These are phyloP conservation scores for Polychaeton citri DNA, from an alignment of 2,329 filamentous ascomycete genomes.

Conservation along the genomic window DNA sequence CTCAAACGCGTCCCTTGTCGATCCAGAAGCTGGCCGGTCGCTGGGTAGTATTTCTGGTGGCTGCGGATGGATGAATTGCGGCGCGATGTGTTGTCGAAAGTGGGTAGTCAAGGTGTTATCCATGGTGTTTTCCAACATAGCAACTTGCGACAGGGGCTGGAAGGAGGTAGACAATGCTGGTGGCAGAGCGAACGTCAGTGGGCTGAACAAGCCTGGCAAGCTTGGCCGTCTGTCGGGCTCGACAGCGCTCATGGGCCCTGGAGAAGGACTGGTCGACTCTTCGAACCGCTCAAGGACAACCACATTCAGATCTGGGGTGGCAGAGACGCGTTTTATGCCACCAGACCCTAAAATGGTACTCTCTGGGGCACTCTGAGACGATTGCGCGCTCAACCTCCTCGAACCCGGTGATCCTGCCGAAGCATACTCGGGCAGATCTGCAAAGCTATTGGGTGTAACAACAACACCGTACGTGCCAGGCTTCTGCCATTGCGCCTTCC, in stretches of 20 bases:
- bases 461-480: constrained; percentile 45
- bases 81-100: constrained; percentile 16
- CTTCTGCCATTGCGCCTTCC: constrained; percentile 36
- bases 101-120: constrained; percentile 13
- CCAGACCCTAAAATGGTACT: not conserved
- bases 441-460: constrained; percentile 41
- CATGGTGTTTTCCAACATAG: not conserved
- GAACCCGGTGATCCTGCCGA: constrained; percentile 10
- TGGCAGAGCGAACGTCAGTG: not conserved
- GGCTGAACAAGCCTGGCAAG: constrained; percentile 7
- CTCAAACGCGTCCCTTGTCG: constrained; percentile 15
- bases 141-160: not conserved
- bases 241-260: not conserved
- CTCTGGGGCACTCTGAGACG: constrained; percentile 2
- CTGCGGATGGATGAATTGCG: constrained; percentile 12
- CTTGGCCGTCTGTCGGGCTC: constrained; percentile 4
- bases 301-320: constrained; percentile 30
- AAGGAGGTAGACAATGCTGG: not conserved
- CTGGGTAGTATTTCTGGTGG: constrained; percentile 2
- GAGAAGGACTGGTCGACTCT: constrained; percentile 16
- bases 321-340: constrained; percentile 7
- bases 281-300: constrained; percentile 39
- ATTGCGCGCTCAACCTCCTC: constrained; percentile 16
- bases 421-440: constrained; percentile 37
- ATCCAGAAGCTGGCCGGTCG: constrained; percentile 4